Evolutionary conservation across 352 stramenopile genomes (phyloP).

Genomic region (Albugo laibachii): DNA sequence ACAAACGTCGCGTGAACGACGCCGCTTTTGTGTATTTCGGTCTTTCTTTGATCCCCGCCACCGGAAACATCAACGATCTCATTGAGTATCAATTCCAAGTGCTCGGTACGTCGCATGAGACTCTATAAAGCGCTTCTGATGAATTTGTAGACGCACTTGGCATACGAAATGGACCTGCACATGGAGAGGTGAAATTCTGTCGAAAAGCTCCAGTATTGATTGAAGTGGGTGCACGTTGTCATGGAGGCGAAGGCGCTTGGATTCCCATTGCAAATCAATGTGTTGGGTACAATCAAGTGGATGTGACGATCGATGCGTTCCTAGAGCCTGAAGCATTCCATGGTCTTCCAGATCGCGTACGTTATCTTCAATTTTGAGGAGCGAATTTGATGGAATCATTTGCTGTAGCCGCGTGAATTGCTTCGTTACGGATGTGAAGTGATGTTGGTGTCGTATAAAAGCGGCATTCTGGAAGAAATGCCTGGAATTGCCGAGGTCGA

Average conservation of each 20-base stretch:
- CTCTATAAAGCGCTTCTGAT: not conserved
- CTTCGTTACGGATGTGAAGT: slow-evolving; percentile 82
- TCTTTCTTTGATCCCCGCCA: slow-evolving; percentile 45
- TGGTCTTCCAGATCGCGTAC: slow-evolving; percentile 28
- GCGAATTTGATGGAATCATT: not conserved
- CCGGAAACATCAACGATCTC: slow-evolving; percentile 46
- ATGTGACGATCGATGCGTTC: slow-evolving; percentile 74
- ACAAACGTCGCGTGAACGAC: slow-evolving; percentile 89
- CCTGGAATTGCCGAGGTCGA: slow-evolving; percentile 83
- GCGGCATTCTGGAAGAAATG: slow-evolving; percentile 80
- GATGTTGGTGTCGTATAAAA: slow-evolving; percentile 85
- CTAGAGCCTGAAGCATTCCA: slow-evolving; percentile 32
- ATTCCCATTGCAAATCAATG: slow-evolving; percentile 78
- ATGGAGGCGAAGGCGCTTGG: slow-evolving; percentile 90
- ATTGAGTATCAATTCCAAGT: slow-evolving; percentile 76
- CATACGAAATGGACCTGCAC: slow-evolving; percentile 48
- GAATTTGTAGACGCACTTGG: slow-evolving; percentile 27
- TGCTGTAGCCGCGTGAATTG: slow-evolving; percentile 26
- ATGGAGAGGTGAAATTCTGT: slow-evolving; percentile 77
- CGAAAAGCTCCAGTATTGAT: slow-evolving; percentile 81
- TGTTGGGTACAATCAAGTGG: slow-evolving; percentile 89
- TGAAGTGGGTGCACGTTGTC: slow-evolving; percentile 89
- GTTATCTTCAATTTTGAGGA: slow-evolving; percentile 1
- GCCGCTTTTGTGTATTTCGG: slow-evolving; percentile 91
- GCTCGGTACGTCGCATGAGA: slow-evolving; percentile 12